Evolutionary conservation across 106 monocot genomes (phyloP), one percentile per base, ranked within the genome.

Genomic region (Dendrobium officinale): DNA sequence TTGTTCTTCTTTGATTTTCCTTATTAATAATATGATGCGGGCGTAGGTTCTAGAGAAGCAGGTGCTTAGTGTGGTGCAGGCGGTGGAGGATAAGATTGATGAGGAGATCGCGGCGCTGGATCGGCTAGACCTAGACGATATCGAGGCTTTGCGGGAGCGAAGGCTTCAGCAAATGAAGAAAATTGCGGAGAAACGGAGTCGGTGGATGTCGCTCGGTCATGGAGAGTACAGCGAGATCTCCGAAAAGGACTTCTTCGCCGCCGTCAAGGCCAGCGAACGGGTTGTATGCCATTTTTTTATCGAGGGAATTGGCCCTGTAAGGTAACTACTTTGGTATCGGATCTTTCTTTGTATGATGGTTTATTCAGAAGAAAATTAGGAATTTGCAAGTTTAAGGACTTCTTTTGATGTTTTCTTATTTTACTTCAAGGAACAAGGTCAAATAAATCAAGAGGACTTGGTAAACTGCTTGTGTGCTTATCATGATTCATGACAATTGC

Each of bases 251-350:
- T 99, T 99, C 83, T 99, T 99, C 64, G 66, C 93, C 17, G 82
- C 91, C 17, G 95, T 88, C 79, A 99, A 99, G 83, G 95, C 92
- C 81, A 99, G 98, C 77, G 98, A 99, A 16, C 89, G 95, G 42
- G 89, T 99, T 19, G 91, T 99, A 68, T 92, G 92, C 86, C 98
- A 99, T 70, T 99, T 99, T 99, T 99, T 87, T 99, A 91, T 82
- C 91, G 98, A 26, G 89, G 95, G 45, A 99, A 99, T 73, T 99
- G 98, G 95, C 98, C 98, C 27, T 99, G 95, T 86, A 95, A 98
- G 98, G 98, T 94, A 43, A 43, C 6, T 43, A 44, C 11, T 44
- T 74, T 44, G 3, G 51, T 5, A 19, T 22, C n/a, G 61, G n/a
- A 61, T 61, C 4, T 22, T 61, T 61, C 61, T 10, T 54, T 54